Evolutionary conservation across 2,329 filamentous ascomycete species (phyloP), one percentile per base, ranked within the genome.

Genomic region (Botrytis paeoniae): DNA sequence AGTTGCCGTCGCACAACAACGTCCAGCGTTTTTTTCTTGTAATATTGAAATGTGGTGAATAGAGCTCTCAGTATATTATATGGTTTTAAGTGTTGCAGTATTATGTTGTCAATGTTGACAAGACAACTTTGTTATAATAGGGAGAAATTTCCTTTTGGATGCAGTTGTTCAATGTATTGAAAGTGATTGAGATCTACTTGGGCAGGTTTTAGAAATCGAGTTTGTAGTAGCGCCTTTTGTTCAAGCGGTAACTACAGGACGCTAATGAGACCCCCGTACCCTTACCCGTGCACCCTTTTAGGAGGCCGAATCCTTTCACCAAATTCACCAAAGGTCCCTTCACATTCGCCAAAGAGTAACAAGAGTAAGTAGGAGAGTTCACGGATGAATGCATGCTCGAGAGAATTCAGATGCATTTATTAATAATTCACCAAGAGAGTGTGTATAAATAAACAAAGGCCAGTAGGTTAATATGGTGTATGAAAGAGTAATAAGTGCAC

Each of bases 161-260:
- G 59, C 51, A 22, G 59, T 63, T 43, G 43, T 71, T 69, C 32
- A 41, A 57, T 41, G 39, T n/a, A n/a, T 69, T 59, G 51, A 69
- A 57, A 41, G 48, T 39, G 51, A 54, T 41, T 65, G 29, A 69
- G 48, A 59, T 59, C 22, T 51, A 45, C 25, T 69, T 59, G 43
- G 43, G 64, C 7, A 32, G 51, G 48, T 59, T 60, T 57, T 51
- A 69, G 66, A 48, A 39, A 51, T 66, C 64, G 35, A 39, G 48
- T 66, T 71, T 71, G 59, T 32, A 37, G 59, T 71, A 71, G 69
- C 60, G 45, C 37, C 48, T 54, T 74, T 69, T 59, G 63, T 70
- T 72, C 54, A 65, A 71, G 41, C 43, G n/a, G 45, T 54, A 39
- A 32, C 22, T 59, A 54, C 14, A 66, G 62, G 22, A 66, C 45